These are phyloP conservation scores for Xanthoconium purpureum DNA, from an alignment of 768 basidiomycete species.

Conservation along the genomic window DNA sequence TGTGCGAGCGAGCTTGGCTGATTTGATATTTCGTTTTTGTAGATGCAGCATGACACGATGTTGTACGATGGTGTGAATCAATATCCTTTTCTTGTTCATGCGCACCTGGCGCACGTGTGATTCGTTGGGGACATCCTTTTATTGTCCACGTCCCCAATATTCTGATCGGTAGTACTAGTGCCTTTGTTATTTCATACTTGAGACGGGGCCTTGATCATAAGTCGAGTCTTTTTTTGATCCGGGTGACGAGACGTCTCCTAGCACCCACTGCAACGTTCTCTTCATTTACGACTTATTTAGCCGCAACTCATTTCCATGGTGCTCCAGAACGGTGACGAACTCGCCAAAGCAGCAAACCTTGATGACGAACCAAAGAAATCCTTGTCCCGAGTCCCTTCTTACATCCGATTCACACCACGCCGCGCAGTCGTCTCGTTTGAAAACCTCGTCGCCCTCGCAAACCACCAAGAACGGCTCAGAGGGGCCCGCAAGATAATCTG, in stretches of 20 bases:
- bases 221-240: neutral
- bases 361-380: neutral
- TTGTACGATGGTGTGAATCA: slow-evolving; percentile 15
- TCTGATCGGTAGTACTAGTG: slow-evolving; percentile 2
- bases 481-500: slow-evolving; percentile 79
- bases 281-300: neutral
- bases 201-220: no score
- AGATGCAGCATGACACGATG: slow-evolving; percentile 3
- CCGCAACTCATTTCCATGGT: slow-evolving; percentile 2
- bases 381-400: slow-evolving; percentile 29
- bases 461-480: slow-evolving; percentile 71
- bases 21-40: neutral
- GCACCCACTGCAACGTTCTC: neutral
- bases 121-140: neutral
- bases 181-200: neutral
- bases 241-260: neutral
- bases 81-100: neutral
- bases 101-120: neutral
- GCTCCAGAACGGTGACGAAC: slow-evolving; percentile 3
- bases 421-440: slow-evolving; percentile 75
- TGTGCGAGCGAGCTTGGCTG: slow-evolving; percentile 5
- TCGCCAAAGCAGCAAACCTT: neutral
- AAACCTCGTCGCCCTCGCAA: slow-evolving; percentile 79
- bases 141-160: neutral
- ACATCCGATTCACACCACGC: slow-evolving; percentile 51